Evolutionary conservation across 208 protist species (phyloP).

Genomic region (Acanthamoeba castellanii): DNA sequence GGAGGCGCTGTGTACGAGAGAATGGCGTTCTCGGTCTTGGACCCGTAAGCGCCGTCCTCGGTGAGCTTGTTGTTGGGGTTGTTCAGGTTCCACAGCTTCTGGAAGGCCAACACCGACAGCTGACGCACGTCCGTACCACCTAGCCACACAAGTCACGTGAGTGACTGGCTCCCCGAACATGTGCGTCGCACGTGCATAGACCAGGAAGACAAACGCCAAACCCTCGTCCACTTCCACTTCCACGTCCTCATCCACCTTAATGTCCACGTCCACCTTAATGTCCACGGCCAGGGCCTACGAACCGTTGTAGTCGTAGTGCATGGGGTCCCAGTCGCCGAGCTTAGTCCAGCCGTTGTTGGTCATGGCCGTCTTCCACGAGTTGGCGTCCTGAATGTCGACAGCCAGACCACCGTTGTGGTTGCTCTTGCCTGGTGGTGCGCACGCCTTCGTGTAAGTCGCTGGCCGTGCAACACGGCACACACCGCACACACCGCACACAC

Average conservation of each 20-base stretch:
- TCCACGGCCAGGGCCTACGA: background rate
- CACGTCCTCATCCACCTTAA: background rate
- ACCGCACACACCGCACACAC: no score
- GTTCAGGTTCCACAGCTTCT: slow-evolving; percentile 41
- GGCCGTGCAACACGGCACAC: background rate
- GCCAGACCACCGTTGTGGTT: slow-evolving; percentile 23
- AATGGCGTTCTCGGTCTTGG: background rate
- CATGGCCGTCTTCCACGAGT: slow-evolving; percentile 19
- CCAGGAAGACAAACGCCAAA: no score
- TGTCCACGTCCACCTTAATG: background rate
- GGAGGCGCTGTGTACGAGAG: background rate
- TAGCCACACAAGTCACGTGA: background rate
- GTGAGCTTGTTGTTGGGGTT: background rate
- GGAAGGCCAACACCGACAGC: slow-evolving; percentile 41
- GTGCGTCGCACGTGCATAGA: background rate
- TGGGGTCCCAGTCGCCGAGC: slow-evolving; percentile 34
- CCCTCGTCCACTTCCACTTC: background rate
- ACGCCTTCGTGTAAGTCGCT: background rate
- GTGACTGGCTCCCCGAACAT: background rate
- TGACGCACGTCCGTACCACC: background rate
- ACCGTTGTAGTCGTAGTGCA: slow-evolving; percentile 49
- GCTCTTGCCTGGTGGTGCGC: background rate
- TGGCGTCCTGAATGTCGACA: background rate
- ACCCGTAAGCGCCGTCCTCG: background rate
- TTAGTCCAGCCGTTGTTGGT: slow-evolving; percentile 3